Evolutionary conservation across 352 stramenopile genomes (phyloP), one percentile per base, ranked within the genome.

Genomic region (Pythium plurisporium): DNA sequence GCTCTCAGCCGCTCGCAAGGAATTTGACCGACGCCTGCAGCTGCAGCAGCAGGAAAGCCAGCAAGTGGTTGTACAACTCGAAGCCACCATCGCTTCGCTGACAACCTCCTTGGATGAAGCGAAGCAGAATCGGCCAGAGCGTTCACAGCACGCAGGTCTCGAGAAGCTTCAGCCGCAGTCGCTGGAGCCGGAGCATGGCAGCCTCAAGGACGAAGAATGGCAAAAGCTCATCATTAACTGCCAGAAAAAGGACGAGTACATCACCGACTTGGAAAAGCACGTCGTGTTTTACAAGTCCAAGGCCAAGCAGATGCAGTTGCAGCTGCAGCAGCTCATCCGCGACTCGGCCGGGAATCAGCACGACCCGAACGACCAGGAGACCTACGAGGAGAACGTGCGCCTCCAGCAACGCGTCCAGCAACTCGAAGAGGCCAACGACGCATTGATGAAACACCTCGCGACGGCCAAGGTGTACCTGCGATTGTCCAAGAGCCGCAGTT

Each of bases 211-310:
- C 37, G 61, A 61, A n/a, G 75, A 90, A 55, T 86, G 74, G 78
- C 78, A 87, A 42, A 83, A 86, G 34, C 43, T 93, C 22, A 82
- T 88, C 12, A 69, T 84, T 6, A 76, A 69, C 19, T 78, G 63
- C 30, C 76, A 89, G 58, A 88, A 89, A 66, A 90, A 94, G 55
- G 78, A 90, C 65, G 81, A 87, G 60, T 94, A 92, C 69, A 91
- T 94, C 15, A 68, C 72, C 0, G 82, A 89, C 14, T 57, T 91
- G 19, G 84, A 94, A 59, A 94, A 91, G 55, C 82, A 94, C 62
- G 29, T 94, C 5, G 79, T 91, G 40, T 89, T 94, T 49, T 94
- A 91, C 79, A 91, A 94, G 53, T 77, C 79, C 17, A 94, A 94
- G 49, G 79, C 82, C 27, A 91, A 94, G 57, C 82, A 94, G 55